These are phyloP conservation scores for Didymella pinodella DNA, from an alignment of 2,329 filamentous ascomycete genomes.

Conservation along the genomic window DNA sequence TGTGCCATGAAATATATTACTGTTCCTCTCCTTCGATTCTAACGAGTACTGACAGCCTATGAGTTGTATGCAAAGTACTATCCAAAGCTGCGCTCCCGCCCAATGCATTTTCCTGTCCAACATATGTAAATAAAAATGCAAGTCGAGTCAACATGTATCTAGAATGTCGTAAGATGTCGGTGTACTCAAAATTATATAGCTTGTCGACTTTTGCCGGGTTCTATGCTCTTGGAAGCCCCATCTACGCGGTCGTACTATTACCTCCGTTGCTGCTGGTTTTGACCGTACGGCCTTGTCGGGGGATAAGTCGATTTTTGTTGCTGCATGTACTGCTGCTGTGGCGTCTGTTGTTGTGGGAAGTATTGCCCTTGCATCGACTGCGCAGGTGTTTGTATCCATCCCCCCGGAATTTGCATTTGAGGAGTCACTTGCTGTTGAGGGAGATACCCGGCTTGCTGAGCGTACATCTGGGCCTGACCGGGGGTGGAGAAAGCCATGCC, in stretches of 20 bases:
- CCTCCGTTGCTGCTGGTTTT: conserved; percentile 30
- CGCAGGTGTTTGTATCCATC: conserved; percentile 40
- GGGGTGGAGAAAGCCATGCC: conserved; percentile 43
- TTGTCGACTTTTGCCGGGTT: background rate
- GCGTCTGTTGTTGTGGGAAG: conserved; percentile 31
- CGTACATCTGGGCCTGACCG: conserved; percentile 40
- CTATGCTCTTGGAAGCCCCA: conserved; percentile 8
- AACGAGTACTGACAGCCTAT: background rate
- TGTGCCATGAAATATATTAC: conserved; percentile 6
- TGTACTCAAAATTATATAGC: conserved; percentile 3
- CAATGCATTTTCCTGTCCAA: conserved; percentile 11
- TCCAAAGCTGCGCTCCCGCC: conserved; percentile 7
- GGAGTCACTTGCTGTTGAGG: conserved; percentile 37
- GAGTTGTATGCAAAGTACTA: conserved; percentile 9
- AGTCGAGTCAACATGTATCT: conserved; percentile 12
- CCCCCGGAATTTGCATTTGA: conserved; percentile 38
- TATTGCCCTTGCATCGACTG: conserved; percentile 39
- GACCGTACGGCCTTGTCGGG: conserved; percentile 42
- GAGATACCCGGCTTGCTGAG: conserved; percentile 40
- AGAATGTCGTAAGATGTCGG: conserved; percentile 9
- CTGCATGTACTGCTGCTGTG: conserved; percentile 15
- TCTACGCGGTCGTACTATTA: conserved; percentile 13
- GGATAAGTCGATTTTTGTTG: conserved; percentile 32
- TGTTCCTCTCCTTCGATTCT: background rate
- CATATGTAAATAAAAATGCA: conserved; percentile 9